phyloP scores from a whole-genome alignment of 148 eudicot species.

The Cornus florida region DNA sequence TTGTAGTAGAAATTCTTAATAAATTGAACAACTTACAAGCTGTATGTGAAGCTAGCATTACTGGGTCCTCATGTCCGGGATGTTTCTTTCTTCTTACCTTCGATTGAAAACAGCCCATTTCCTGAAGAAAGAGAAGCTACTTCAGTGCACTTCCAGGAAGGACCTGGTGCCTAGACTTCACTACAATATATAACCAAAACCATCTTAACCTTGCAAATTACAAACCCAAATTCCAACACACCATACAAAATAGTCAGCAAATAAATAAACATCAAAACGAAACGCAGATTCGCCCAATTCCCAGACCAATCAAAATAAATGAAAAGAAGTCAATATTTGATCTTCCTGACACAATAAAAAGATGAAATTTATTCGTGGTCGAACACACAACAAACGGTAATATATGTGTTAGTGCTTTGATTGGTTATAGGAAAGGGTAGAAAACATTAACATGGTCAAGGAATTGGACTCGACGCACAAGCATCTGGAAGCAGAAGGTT shows the following conservation, averaged over 20 bases:
- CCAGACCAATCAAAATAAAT: background rate
- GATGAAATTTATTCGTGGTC: background rate
- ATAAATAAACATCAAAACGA: background rate
- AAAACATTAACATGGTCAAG: no score
- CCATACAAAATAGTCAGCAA: slow-evolving; percentile 19
- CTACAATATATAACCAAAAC: slow-evolving; percentile 38
- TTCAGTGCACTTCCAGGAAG: background rate
- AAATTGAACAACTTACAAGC: slow-evolving; percentile 59
- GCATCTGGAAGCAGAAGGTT: no score
- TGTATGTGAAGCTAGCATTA: slow-evolving; percentile 73
- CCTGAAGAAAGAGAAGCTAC: slow-evolving; percentile 9
- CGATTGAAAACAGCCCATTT: slow-evolving; percentile 85
- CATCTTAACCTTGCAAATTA: slow-evolving; percentile 40
- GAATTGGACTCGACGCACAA: no score
- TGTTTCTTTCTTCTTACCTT: slow-evolving; percentile 37
- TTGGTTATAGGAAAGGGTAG: background rate
- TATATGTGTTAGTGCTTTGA: background rate
- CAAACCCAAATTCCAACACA: slow-evolving; percentile 23
- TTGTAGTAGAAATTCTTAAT: background rate
- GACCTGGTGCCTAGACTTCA: slow-evolving; percentile 28
- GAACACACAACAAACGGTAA: background rate
- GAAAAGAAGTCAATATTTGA: background rate
- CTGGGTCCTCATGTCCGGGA: slow-evolving; percentile 69
- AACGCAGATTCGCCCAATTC: background rate
- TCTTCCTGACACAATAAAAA: background rate